These are phyloP conservation scores for Fusarium domesticum DNA, from an alignment of 2,329 filamentous ascomycete species.

Conservation along the genomic window DNA sequence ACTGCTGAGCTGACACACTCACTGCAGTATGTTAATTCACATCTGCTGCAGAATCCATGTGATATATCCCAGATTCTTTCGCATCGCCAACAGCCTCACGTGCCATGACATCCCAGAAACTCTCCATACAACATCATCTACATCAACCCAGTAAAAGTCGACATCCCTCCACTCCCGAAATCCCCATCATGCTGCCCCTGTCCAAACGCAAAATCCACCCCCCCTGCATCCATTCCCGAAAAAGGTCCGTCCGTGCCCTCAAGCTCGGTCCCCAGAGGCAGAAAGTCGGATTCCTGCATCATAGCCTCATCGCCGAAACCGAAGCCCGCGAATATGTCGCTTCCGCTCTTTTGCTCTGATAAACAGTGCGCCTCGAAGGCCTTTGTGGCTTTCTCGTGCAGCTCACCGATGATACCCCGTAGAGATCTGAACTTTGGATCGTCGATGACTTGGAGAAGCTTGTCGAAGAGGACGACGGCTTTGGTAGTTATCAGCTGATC, in stretches of 20 bases:
- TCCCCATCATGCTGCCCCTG: background rate
- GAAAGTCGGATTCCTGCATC: background rate
- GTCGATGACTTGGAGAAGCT: slow-evolving; percentile 19
- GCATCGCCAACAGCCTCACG: background rate
- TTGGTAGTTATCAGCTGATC: slow-evolving; percentile 31
- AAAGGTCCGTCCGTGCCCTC: background rate
- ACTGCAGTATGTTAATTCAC: too few relatives aligned
- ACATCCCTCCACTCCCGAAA: background rate
- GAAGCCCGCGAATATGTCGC: slow-evolving; percentile 4
- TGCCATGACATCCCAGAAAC: too few relatives aligned
- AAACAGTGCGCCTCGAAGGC: slow-evolving; percentile 12
- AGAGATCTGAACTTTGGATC: slow-evolving; percentile 15
- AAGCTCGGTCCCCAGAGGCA: background rate
- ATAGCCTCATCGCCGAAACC: background rate
- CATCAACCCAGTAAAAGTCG: background rate
- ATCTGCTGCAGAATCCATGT: too few relatives aligned
- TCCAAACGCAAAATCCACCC: background rate
- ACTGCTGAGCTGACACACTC: too few relatives aligned
- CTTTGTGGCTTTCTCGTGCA: slow-evolving; percentile 18
- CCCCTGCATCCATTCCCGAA: background rate
- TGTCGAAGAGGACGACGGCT: slow-evolving; percentile 30
- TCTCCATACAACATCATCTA: too few relatives aligned
- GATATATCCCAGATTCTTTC: background rate
- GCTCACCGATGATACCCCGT: slow-evolving; percentile 15
- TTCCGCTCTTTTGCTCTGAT: background rate